Base-by-base conservation (phyloP, 768 basidiomycete species). In the Leccinum fibrillosum region DNA sequence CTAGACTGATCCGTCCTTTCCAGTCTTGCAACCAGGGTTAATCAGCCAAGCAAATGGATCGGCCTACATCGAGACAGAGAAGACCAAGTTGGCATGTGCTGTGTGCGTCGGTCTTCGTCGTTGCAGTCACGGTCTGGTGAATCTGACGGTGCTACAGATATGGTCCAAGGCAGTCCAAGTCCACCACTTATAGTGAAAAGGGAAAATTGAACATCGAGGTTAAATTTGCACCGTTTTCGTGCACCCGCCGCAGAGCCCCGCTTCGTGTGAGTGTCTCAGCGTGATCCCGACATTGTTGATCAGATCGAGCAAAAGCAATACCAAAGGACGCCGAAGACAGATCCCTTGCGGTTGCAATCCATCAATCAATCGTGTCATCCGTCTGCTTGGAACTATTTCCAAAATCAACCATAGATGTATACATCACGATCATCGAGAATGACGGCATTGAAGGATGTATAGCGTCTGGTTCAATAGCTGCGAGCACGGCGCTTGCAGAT, bases 31-130 rank as follows among this genome's bases (percentile, higher is more conserved):
- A 69, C 86, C 92, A 28, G 94, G 94, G 9, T 76, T 98, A 13
- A 93, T 97, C 54, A 89, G 77, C 60, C 94, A 97, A 74, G 96
- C 97, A 1, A 95, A 94, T 68, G 97, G 97, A 2, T 97, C 94
- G 17, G 94, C 94, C 11, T 99, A 98, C 69, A 90, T 99, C 64
- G 97, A 99, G 75, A 90, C 89, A 1, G 89, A 90, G 56, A 82
- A 82, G 55, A 91, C 92, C 0, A 99, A 99, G 76, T 86, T 99
- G 62, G 94, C 94, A 5, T 97, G 94, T 70, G 94, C 97, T 44
- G 92, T 98, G 95, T 98, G 65, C 66, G 90, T 48, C 26, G 1
- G 42, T 47, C 49, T 25, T 49, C 3, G 11, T 23, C 56, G 52
- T 59, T 52, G 35, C 51, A 42, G 26, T n/a, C 30, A 42, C 39